Base-by-base conservation (phyloP, 176 grass and related monocot species). In the Aegilops speltoides region DNA sequence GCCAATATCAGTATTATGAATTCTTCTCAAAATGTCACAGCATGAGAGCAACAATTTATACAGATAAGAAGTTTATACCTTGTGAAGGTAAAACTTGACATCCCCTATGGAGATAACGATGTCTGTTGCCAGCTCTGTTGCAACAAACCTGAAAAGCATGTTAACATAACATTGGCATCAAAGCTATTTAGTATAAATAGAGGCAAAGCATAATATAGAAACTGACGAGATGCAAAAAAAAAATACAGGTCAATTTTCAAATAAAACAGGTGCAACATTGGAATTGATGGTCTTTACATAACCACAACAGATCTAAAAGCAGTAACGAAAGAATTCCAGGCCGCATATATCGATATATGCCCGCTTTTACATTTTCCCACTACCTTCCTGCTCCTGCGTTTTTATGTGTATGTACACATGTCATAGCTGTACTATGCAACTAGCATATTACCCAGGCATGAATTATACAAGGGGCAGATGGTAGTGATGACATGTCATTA, bases 71-170 rank as follows among this genome's bases (percentile, higher is more conserved):
- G 25, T 76, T 34, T 32, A 31, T 94, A 99, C 97, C 97, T 99
- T 99, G 80, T 99, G 97, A 83, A 99, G 92, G 91, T 93, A 97
- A 93, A 99, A 99, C 64, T 97, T 97, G 67, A 91, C 90, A 32
- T 93, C 92, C 24, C 90, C 92, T 62, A 97, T 69, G n/a, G 83
- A 91, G 68, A 99, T 83, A 85, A 93, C 80, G 79, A 99, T 87
- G 26, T 99, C 97, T 45, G 97, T 96, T 36, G 94, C 92, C 73
- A 99, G 73, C 82, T 99, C 97, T 19, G 97, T 92, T 56, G 94
- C 92, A 87, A 99, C 92, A 90, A 94, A 97, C 86, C 97, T 99
- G 93, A 85, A 90, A 88, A 97, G 65, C 23, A 81, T 82, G 52
- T 77, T 71, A 77, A 16, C 6, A 0, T 23, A 14, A 71, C 19